These are phyloP conservation scores for Geopyxis carbonaria DNA, from an alignment of 495 filamentous ascomycete species.

Conservation along the genomic window DNA sequence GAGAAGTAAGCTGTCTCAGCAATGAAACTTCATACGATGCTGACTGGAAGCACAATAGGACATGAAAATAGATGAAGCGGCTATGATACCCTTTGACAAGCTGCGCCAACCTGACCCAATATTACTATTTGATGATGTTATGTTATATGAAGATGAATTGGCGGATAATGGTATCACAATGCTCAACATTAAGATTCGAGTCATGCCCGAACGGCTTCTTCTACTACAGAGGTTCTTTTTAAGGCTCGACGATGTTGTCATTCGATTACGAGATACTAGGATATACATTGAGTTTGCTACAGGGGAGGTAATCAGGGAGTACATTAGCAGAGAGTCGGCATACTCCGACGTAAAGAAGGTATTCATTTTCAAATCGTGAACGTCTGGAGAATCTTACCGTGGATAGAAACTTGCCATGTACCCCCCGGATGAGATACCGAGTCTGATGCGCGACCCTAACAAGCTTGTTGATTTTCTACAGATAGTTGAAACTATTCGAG, in stretches of 20 bases:
- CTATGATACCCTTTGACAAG: conserved; percentile 61
- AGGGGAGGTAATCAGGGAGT: conserved; percentile 76
- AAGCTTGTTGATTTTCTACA: conserved; percentile 55
- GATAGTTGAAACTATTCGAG: conserved; percentile 36
- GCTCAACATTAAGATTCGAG: conserved; percentile 71
- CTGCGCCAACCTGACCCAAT: conserved; percentile 80
- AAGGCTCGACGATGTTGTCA: conserved; percentile 73
- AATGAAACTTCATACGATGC: conserved; percentile 10
- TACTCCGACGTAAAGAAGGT: conserved; percentile 67
- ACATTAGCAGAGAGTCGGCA: conserved; percentile 59
- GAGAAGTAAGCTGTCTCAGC: not conserved
- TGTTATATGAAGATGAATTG: conserved; percentile 92
- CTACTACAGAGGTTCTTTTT: conserved; percentile 81
- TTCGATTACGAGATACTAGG: conserved; percentile 74
- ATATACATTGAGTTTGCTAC: conserved; percentile 77
- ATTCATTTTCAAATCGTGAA: conserved; percentile 21
- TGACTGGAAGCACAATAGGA: too few relatives aligned
- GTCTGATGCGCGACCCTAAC: conserved; percentile 71
- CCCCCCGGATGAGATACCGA: conserved; percentile 50
- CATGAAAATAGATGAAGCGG: not conserved
- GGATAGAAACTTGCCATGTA: conserved; percentile 48
- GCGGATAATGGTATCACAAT: conserved; percentile 92
- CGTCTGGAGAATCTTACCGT: conserved; percentile 2
- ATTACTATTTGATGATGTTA: conserved; percentile 81
- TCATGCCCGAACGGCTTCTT: conserved; percentile 75